These are phyloP conservation scores for Aspergillus cristatus DNA, from an alignment of 495 filamentous ascomycete species.

Conservation along the genomic window DNA sequence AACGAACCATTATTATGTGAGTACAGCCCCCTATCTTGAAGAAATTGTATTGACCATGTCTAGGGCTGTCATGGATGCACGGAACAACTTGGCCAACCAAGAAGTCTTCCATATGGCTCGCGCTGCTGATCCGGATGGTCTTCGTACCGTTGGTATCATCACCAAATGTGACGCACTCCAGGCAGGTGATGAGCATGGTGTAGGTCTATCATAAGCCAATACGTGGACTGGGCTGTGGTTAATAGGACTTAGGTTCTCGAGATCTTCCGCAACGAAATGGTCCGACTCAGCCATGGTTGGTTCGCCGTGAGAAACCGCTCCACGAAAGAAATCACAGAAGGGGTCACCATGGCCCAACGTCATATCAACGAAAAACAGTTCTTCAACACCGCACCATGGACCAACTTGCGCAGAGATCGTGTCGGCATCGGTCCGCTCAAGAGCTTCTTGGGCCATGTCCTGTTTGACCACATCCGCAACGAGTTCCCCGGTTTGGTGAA, in stretches of 20 bases:
- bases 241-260: conserved; percentile 12
- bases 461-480: conserved; percentile 19
- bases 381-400: conserved; percentile 32
- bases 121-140: conserved; percentile 33
- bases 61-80: conserved; percentile 20
- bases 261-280: conserved; percentile 20
- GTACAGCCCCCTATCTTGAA: background rate
- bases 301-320: conserved; percentile 43
- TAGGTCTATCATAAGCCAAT: conserved; percentile 3
- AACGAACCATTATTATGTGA: conserved; percentile 40
- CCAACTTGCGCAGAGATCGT: conserved; percentile 19
- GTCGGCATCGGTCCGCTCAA: conserved; percentile 18
- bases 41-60: background rate
- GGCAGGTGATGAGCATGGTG: conserved; percentile 23
- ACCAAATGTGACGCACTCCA: conserved; percentile 26
- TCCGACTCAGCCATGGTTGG: conserved; percentile 39
- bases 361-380: conserved; percentile 24
- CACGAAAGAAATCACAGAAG: conserved; percentile 28
- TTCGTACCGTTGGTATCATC: conserved; percentile 43
- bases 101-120: conserved; percentile 30
- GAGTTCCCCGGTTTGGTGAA: conserved; percentile 24
- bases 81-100: conserved; percentile 17
- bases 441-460: conserved; percentile 9
- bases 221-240: no score
- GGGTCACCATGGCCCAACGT: conserved; percentile 18